phyloP scores from a whole-genome alignment of 2,329 filamentous ascomycete genomes.

The Orbilia oligospora region DNA sequence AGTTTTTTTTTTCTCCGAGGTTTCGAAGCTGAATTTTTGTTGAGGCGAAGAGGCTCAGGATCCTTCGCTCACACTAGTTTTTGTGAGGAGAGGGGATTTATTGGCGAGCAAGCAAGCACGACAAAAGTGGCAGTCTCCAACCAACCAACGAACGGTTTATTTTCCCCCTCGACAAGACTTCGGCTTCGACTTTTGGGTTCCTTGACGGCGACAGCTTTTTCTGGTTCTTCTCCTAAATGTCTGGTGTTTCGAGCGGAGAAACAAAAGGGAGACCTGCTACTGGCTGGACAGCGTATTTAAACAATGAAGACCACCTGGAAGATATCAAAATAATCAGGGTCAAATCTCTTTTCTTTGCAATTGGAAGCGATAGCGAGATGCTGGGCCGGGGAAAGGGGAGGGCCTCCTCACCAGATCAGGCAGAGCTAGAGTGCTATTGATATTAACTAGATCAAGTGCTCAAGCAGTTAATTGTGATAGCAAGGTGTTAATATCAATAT shows the following conservation, averaged over 20 bases:
- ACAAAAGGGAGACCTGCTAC: constrained; percentile 9
- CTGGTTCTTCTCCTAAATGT: not conserved
- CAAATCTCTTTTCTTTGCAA: constrained; percentile 43
- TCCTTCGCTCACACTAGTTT: constrained; percentile 26
- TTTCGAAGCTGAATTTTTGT: constrained; percentile 26
- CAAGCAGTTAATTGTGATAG: constrained; percentile 21
- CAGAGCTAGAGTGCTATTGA: constrained; percentile 3
- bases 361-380: constrained; percentile 30
- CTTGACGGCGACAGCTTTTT: not conserved
- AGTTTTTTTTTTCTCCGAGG: not conserved
- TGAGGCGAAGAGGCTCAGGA: constrained; percentile 44
- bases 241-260: constrained; percentile 1
- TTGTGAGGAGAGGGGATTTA: constrained; percentile 39
- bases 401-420: constrained; percentile 25
- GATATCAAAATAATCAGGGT: constrained; percentile 40
- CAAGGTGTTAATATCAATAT: constrained; percentile 27
- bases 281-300: constrained; percentile 11
- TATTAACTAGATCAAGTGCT: no score
- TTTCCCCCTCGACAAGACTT: not conserved
- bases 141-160: not conserved
- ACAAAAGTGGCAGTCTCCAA: constrained; percentile 23
- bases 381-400: constrained; percentile 20
- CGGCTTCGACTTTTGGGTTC: not conserved
- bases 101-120: constrained; percentile 11
- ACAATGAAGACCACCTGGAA: constrained; percentile 27